Conservation (phyloP, 805 yeast genomes). For the Candida xyloterini region DNA sequence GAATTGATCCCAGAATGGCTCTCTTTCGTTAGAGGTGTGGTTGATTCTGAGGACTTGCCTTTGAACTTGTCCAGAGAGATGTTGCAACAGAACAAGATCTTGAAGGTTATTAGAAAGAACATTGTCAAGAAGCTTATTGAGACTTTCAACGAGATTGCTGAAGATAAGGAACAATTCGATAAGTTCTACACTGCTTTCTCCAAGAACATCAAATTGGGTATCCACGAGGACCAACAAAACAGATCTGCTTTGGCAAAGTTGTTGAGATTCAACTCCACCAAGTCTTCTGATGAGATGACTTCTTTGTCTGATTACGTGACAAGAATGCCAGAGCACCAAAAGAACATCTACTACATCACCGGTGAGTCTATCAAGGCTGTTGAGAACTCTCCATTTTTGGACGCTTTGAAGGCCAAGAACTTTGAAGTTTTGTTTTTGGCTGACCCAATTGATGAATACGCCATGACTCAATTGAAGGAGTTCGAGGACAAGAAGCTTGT, state of each 20-base stretch:
- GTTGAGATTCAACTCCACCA: constrained; percentile 95
- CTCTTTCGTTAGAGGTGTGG: constrained; percentile 97
- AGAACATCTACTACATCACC: constrained; percentile 98
- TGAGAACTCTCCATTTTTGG: constrained; percentile 98
- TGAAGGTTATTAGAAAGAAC: constrained; percentile 99
- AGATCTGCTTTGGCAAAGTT: constrained; percentile 93
- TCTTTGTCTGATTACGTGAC: constrained; percentile 96
- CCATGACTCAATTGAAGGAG: constrained; percentile 98
- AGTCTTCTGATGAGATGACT: constrained; percentile 89
- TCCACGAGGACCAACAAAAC: constrained; percentile 98
- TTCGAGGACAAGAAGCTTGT: constrained; percentile 98
- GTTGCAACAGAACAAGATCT: constrained; percentile 99
- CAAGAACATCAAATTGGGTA: constrained; percentile 97
- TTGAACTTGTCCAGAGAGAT: constrained; percentile 99
- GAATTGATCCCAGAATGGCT: constrained; percentile 99
- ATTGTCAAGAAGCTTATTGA: constrained; percentile 97
- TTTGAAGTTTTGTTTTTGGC: constrained; percentile 96
- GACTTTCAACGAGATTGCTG: constrained; percentile 98
- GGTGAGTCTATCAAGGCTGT: constrained; percentile 98
- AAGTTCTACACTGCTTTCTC: constrained; percentile 97
- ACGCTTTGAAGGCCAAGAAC: constrained; percentile 96
- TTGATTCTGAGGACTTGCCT: constrained; percentile 99
- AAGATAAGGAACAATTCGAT: constrained; percentile 97
- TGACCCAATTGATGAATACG: constrained; percentile 99
- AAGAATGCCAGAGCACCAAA: constrained; percentile 99